Conservation (phyloP, 345 rosid species). For the Eucalyptus erythrocorys region DNA sequence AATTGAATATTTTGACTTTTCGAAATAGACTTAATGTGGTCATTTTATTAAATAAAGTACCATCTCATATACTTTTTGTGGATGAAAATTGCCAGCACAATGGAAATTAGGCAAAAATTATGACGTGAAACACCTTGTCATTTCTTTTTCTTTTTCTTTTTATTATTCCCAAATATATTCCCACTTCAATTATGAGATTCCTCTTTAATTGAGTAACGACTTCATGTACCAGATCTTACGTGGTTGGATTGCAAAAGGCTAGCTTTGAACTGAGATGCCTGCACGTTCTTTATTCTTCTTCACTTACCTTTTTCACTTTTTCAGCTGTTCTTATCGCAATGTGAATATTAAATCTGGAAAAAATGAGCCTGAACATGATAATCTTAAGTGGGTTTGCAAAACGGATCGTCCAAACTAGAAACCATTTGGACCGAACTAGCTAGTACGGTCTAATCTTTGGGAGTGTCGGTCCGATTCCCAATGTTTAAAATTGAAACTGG, state of each 20-base stretch:
- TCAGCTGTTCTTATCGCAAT: not conserved
- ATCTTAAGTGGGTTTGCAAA: no score
- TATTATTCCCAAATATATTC: not conserved
- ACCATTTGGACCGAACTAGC: no score
- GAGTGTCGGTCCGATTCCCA: no score
- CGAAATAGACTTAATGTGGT: not conserved
- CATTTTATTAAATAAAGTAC: not conserved
- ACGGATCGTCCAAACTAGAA: fast-evolving
- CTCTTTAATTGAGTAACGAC: not conserved
- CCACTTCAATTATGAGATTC: not conserved
- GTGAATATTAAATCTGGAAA: not conserved
- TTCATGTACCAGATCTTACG: not conserved
- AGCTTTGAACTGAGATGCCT: not conserved
- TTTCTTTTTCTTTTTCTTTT: no score
- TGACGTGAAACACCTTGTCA: not conserved
- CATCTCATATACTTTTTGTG: not conserved
- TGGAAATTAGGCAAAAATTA: not conserved
- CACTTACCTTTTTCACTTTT: not conserved
- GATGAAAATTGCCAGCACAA: not conserved
- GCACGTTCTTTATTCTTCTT: not conserved
- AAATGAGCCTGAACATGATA: not conserved
- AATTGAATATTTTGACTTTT: not conserved
- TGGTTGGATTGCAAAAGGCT: not conserved
- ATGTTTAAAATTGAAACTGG: no score
- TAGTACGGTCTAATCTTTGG: no score